Evolutionary conservation across 345 rosid genomes (phyloP), one percentile per base, ranked within the genome.

Genomic region (Salix viminalis): DNA sequence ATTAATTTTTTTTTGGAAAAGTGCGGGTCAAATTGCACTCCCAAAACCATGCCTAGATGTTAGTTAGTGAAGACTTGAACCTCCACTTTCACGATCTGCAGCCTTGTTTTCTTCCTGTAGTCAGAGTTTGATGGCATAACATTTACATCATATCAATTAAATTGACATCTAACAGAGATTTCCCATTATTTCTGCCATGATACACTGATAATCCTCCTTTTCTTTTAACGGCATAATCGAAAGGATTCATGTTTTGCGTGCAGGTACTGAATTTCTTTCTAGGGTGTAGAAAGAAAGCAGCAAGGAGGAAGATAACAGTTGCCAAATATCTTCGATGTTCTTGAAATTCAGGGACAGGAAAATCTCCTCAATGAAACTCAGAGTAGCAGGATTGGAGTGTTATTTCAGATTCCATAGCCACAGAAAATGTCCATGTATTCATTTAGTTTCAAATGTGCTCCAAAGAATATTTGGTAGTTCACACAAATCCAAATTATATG

Each of bases 201-300:
- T 34, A 10, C 46, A 41, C 13, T 6, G 58, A 58, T 58, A 7
- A 58, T 58, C 21, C 24, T 28, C 28, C 14, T 3, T n/a, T 52
- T 8, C 28, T 58, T 3, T 58, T 13, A 58, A 58, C 5, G 4
- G 64, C 2, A 58, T n/a, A n/a, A 58, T 58, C 10, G 64, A 58
- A 58, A 58, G 64, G 28, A n/a, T 58, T 24, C 15, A 58, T 62
- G 34, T 65, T 56, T 42, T 34, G 26, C 32, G 28, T 80, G 78
- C 83, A 76, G 86, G 78, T 28, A 66, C 54, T 65, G 76, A 41
- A 72, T 71, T 42, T 52, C 42, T 77, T 37, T 68, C 36, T 66
- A 28, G 41, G 50, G 24, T 37, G 41, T 62, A 64, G 70, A 72
- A 71, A 21, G 44, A 36, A 71, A 48, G 72, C n/a, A 19, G 15